Evolutionary conservation across 2,329 filamentous ascomycete genomes (phyloP).

Genomic region (Colletotrichum lindemuthianum): DNA sequence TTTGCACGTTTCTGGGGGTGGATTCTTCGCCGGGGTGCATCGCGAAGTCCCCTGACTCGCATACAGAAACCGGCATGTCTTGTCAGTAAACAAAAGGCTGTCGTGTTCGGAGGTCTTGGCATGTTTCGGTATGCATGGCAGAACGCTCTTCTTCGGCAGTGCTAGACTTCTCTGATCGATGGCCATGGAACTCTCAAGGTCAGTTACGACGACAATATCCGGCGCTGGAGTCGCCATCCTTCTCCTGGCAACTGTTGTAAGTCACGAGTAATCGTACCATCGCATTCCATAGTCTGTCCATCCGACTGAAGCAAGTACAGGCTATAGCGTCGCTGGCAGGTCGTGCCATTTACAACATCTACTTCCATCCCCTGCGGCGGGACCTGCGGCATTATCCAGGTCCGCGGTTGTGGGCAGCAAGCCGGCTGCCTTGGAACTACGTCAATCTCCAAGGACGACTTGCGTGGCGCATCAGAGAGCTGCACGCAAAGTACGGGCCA

Average conservation of each 20-base stretch:
- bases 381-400: slow-evolving; percentile 80
- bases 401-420: slow-evolving; percentile 68
- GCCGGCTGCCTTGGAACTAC: slow-evolving; percentile 53
- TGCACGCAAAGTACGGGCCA: slow-evolving; percentile 48
- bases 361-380: slow-evolving; percentile 67
- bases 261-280: too few relatives aligned
- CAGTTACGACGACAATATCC: too few relatives aligned
- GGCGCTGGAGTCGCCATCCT: too few relatives aligned
- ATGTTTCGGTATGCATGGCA: too few relatives aligned
- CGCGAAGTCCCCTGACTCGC: slow-evolving; percentile 7
- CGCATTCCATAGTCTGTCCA: not conserved
- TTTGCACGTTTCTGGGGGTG: slow-evolving; percentile 3
- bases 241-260: too few relatives aligned
- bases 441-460: slow-evolving; percentile 50
- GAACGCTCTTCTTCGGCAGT: too few relatives aligned
- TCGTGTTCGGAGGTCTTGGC: slow-evolving; percentile 12
- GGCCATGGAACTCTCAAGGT: too few relatives aligned
- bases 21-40: slow-evolving; percentile 1
- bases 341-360: slow-evolving; percentile 43
- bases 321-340: not conserved
- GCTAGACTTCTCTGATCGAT: too few relatives aligned
- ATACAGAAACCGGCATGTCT: not conserved
- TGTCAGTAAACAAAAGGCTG: slow-evolving; percentile 6
- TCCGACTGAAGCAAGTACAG: too few relatives aligned
- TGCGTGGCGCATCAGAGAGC: slow-evolving; percentile 52